Percentiles rank a stretch among this genome's conserved stretches.
Evolutionary conservation across 2,329 filamentous ascomycete genomes (phyloP).

Genomic region (Sarocladium kiliense): DNA sequence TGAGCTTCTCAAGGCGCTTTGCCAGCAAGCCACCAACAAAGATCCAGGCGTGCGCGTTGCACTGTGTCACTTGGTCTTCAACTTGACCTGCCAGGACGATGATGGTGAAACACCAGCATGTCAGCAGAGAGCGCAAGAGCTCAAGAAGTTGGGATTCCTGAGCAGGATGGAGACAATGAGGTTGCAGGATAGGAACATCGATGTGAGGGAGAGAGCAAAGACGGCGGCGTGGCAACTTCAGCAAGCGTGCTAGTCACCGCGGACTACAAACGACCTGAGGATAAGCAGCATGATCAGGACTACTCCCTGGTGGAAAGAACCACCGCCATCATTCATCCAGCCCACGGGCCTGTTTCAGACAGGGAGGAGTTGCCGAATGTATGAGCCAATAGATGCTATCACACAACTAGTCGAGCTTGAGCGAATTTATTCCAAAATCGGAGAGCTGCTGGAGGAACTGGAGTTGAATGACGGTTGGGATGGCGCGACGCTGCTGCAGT

Average conservation of each 20-base stretch:
- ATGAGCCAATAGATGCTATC: too few species aligned
- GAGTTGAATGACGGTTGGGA: too few species aligned
- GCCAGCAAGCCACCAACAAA: constrained; percentile 67
- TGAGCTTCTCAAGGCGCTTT: constrained; percentile 66
- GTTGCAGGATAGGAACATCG: constrained; percentile 66
- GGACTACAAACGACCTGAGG: not conserved
- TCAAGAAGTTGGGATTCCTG: constrained; percentile 68
- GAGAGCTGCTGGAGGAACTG: too few species aligned
- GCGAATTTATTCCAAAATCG: too few species aligned
- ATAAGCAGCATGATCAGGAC: not conserved
- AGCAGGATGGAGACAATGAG: constrained; percentile 57
- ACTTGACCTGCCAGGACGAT: constrained; percentile 80
- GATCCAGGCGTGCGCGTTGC: constrained; percentile 70
- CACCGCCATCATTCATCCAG: not conserved
- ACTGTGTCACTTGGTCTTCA: constrained; percentile 79
- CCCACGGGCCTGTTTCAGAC: not conserved
- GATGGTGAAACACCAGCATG: constrained; percentile 59
- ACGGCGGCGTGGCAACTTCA: constrained; percentile 70
- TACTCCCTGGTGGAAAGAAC: constrained; percentile 12
- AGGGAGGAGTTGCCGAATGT: not conserved
- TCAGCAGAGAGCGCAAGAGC: constrained; percentile 59
- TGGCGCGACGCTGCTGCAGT: too few species aligned
- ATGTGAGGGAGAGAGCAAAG: constrained; percentile 81
- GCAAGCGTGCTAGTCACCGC: constrained; percentile 23
- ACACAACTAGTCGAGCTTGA: too few species aligned